These are phyloP conservation scores for Cokeromyces recurvatus DNA, from an alignment of 371 early-diverging fungal species.

Conservation along the genomic window DNA sequence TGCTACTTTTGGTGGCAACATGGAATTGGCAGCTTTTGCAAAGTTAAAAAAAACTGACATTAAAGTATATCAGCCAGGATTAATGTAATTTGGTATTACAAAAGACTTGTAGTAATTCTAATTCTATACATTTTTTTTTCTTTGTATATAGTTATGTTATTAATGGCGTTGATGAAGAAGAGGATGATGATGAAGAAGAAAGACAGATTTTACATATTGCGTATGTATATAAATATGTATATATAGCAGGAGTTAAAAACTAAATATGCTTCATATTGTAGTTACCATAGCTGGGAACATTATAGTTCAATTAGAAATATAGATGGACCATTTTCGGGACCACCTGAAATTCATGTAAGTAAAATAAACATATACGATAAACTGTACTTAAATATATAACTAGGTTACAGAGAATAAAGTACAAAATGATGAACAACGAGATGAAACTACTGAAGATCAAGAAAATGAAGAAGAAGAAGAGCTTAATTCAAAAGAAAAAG, in stretches of 20 bases:
- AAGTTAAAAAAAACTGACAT: slow-evolving; percentile 61
- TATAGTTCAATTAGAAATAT: slow-evolving; percentile 73
- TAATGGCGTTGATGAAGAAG: slow-evolving; percentile 42
- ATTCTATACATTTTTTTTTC: not conserved
- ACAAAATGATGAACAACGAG: no score
- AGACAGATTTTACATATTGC: slow-evolving; percentile 66
- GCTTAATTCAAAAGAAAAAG: slow-evolving; percentile 41
- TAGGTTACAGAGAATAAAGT: no score
- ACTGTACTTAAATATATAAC: no score
- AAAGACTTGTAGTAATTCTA: not conserved
- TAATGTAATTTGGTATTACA: slow-evolving; percentile 31
- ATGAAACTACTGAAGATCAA: slow-evolving; percentile 13
- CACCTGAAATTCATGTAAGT: slow-evolving; percentile 50
- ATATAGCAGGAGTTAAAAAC: no score
- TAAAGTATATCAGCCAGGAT: slow-evolving; percentile 76
- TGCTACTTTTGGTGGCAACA: slow-evolving; percentile 79
- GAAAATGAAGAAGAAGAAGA: slow-evolving; percentile 16
- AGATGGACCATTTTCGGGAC: slow-evolving; percentile 59
- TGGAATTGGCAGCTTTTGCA: slow-evolving; percentile 84
- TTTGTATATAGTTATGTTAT: slow-evolving; percentile 72
- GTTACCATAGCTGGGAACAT: slow-evolving; percentile 84
- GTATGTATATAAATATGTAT: no score
- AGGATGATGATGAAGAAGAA: slow-evolving; percentile 26
- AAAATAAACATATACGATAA: slow-evolving; percentile 11
- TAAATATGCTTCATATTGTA: no score